Evolutionary conservation across 2,329 filamentous ascomycete genomes (phyloP).

Genomic region (Diplodia seriata): DNA sequence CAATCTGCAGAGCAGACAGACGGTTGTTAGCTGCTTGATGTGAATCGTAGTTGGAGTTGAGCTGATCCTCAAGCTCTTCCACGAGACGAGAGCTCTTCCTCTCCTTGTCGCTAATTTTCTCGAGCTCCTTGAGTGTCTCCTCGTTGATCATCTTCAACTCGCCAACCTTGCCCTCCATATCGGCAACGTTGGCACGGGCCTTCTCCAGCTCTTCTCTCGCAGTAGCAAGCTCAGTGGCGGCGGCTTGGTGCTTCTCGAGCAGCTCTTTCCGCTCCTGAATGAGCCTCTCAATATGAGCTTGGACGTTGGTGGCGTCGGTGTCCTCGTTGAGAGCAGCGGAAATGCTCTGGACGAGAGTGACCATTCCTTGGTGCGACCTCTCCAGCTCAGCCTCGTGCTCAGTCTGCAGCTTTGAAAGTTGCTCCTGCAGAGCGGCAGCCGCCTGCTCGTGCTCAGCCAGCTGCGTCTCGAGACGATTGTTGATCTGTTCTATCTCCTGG

Average conservation of each 20-base stretch:
- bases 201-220: slow-evolving; percentile 53
- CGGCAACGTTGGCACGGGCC: slow-evolving; percentile 47
- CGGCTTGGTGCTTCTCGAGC: slow-evolving; percentile 50
- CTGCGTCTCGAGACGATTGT: slow-evolving; percentile 46
- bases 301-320: slow-evolving; percentile 53
- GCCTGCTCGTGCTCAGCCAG: slow-evolving; percentile 44
- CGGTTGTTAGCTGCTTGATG: slow-evolving; percentile 85
- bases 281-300: slow-evolving; percentile 52
- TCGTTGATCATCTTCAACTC: slow-evolving; percentile 59
- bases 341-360: slow-evolving; percentile 68
- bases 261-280: slow-evolving; percentile 56
- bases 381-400: slow-evolving; percentile 63
- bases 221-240: slow-evolving; percentile 51
- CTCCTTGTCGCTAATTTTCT: slow-evolving; percentile 68
- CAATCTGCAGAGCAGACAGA: slow-evolving; percentile 70
- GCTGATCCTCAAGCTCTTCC: slow-evolving; percentile 95
- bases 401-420: slow-evolving; percentile 35
- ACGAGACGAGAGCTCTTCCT: slow-evolving; percentile 91
- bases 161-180: slow-evolving; percentile 53
- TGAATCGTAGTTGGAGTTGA: slow-evolving; percentile 93
- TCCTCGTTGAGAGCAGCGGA: slow-evolving; percentile 70
- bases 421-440: slow-evolving; percentile 45
- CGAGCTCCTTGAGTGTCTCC: slow-evolving; percentile 64
- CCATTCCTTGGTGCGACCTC: slow-evolving; percentile 65
- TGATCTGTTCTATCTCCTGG: slow-evolving; percentile 56